A percentile compares a stretch with the other conserved stretches of the same genome.
phyloP scores from a whole-genome alignment of 805 yeast species.

The Schizosaccharomyces lindneri region DNA sequence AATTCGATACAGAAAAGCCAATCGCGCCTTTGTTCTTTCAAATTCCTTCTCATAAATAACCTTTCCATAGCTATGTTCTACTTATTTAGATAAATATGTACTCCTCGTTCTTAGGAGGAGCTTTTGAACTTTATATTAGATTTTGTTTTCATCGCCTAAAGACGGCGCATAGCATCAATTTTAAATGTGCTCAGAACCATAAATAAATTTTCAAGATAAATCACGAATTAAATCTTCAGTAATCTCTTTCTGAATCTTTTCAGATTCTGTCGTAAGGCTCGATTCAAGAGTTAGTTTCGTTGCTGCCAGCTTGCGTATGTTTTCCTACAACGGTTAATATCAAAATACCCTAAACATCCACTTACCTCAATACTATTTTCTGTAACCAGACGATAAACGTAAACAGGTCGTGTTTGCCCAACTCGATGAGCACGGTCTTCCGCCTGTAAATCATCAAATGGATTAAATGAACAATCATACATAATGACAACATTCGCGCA shows the following conservation, averaged over 20 bases:
- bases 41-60: too few relatives aligned
- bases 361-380: slow-evolving; percentile 50
- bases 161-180: too few relatives aligned
- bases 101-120: too few relatives aligned
- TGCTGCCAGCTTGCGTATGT: neutral
- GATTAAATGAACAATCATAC: slow-evolving; percentile 85
- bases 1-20: too few relatives aligned
- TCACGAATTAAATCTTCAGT: neutral
- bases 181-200: too few relatives aligned
- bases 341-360: neutral
- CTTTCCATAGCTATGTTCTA: too few relatives aligned
- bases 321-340: neutral
- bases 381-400: slow-evolving; percentile 50
- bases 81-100: too few relatives aligned
- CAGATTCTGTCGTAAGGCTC: neutral
- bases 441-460: slow-evolving; percentile 96
- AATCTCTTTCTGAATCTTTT: neutral
- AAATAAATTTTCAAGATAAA: too few relatives aligned
- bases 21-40: too few relatives aligned
- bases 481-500: slow-evolving; percentile 84
- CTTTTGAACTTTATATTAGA: too few relatives aligned
- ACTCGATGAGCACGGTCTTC: slow-evolving; percentile 97
- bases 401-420: slow-evolving; percentile 71
- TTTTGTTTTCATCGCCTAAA: too few relatives aligned
- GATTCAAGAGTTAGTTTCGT: neutral